Evolutionary conservation across 345 rosid genomes (phyloP).

Genomic region (Schrenkiella parvula): DNA sequence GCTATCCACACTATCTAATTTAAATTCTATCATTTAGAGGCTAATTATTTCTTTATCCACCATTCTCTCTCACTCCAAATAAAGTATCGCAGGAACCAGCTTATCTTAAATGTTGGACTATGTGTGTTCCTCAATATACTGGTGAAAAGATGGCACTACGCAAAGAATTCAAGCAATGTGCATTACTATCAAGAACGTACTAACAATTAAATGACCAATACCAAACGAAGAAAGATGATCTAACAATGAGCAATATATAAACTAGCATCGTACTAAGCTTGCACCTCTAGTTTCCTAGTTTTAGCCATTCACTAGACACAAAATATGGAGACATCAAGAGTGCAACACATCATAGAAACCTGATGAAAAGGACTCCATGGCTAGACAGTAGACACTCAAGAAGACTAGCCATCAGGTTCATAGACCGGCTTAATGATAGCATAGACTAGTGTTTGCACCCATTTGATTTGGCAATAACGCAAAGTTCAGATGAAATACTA

Average conservation of each 20-base stretch:
- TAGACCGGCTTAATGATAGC: neutral
- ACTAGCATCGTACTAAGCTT: conserved; percentile 2
- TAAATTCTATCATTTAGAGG: neutral
- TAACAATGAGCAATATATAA: neutral
- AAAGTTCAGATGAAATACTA: neutral
- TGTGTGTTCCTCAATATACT: neutral
- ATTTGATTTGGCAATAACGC: neutral
- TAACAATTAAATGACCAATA: neutral
- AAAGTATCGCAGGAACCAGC: neutral
- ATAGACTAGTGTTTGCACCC: neutral
- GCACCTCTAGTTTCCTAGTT: neutral
- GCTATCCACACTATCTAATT: neutral
- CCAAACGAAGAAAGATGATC: neutral
- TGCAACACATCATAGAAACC: neutral
- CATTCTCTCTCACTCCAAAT: neutral
- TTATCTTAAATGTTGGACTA: neutral
- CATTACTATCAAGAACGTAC: neutral
- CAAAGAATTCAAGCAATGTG: neutral
- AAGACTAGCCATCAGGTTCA: neutral
- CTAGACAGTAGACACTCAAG: neutral
- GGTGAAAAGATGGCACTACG: neutral
- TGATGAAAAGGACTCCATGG: neutral
- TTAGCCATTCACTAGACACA: neutral
- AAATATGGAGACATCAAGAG: neutral
- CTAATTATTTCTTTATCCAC: neutral